These are phyloP conservation scores for Spergularia bocconei DNA, from an alignment of 148 eudicot species.

Conservation along the genomic window DNA sequence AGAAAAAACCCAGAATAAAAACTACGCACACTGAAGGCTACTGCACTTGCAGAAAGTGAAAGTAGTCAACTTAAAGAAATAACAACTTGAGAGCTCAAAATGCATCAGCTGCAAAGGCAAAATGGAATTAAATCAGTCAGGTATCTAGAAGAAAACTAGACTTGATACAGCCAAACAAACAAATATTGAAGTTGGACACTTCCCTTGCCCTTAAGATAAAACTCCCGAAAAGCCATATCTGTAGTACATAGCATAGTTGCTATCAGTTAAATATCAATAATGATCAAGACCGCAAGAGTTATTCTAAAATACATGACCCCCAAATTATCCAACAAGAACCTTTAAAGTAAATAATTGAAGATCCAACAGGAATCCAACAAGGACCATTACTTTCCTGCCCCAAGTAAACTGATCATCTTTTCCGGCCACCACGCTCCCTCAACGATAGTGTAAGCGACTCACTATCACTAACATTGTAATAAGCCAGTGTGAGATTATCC, in stretches of 20 bases:
- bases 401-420: constrained; percentile 42
- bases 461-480: constrained; percentile 63
- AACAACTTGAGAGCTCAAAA: constrained; percentile 29
- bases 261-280: constrained; percentile 24
- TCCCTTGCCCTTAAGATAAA: constrained; percentile 30
- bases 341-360: constrained; percentile 17
- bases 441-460: constrained; percentile 62
- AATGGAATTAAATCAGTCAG: constrained; percentile 35
- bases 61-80: constrained; percentile 13
- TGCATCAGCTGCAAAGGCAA: constrained; percentile 36
- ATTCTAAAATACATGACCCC: constrained; percentile 30
- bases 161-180: constrained; percentile 14
- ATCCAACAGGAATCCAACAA: constrained; percentile 37
- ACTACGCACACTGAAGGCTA: constrained; percentile 5
- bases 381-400: constrained; percentile 29
- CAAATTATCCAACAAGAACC: constrained; percentile 28
- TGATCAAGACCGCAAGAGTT: constrained; percentile 16
- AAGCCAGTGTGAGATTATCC: constrained; percentile 78
- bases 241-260: constrained; percentile 31
- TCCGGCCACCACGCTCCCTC: constrained; percentile 88
- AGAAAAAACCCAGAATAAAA: not conserved
- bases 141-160: constrained; percentile 11
- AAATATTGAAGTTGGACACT: constrained; percentile 16
- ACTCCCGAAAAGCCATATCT: constrained; percentile 31
- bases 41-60: constrained; percentile 23